phyloP scores from a whole-genome alignment of 257 asterid species.

The Coffea canephora region DNA sequence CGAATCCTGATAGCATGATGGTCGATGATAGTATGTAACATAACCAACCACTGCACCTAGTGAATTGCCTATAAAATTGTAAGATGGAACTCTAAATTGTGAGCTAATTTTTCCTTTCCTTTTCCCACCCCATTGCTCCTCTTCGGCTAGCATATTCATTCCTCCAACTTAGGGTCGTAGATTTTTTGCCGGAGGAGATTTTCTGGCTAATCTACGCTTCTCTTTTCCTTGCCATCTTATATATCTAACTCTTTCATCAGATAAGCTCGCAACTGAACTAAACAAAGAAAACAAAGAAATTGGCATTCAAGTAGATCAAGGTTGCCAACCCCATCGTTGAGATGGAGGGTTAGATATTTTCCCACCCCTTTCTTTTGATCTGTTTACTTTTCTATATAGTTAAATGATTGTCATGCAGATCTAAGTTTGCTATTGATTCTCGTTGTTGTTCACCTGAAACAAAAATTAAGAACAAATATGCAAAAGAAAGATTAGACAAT shows the following conservation, averaged over 20 bases:
- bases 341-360: slow-evolving; percentile 89
- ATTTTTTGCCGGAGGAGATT: background rate
- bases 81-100: too few species aligned
- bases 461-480: too few species aligned
- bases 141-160: background rate
- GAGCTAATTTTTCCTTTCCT: too few species aligned
- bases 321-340: slow-evolving; percentile 97
- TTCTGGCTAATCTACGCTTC: background rate
- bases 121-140: background rate
- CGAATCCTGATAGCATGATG: too few species aligned
- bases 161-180: background rate
- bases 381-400: background rate
- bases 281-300: slow-evolving; percentile 17
- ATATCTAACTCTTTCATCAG: background rate
- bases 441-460: too few species aligned
- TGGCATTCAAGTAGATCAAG: slow-evolving; percentile 88
- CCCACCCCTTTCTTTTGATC: background rate
- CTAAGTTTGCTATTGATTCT: background rate
- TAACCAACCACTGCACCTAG: too few species aligned
- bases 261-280: background rate
- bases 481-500: too few species aligned
- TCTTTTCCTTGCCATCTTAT: background rate
- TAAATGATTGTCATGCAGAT: background rate
- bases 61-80: too few species aligned
- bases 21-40: too few species aligned